These are phyloP conservation scores for Nitzschia putrida DNA, from an alignment of 108 stramenopile genomes.

Conservation along the genomic window DNA sequence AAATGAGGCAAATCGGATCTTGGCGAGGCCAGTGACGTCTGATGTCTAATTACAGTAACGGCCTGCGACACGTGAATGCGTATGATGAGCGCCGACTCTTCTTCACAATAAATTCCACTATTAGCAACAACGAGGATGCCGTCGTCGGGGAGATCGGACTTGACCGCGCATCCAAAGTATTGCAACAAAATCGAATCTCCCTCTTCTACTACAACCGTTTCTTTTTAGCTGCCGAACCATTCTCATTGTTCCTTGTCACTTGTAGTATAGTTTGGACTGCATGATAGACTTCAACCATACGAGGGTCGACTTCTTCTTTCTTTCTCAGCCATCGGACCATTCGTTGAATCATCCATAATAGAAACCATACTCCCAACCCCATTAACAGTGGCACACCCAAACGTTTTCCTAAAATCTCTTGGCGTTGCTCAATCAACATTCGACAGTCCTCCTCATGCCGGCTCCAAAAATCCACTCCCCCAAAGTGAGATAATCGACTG, in stretches of 20 bases:
- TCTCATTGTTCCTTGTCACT: not conserved
- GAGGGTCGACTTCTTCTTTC: slow-evolving; percentile 40
- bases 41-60: no score
- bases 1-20: no score
- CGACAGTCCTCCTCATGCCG: slow-evolving; percentile 64
- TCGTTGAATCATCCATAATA: slow-evolving; percentile 30
- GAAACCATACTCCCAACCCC: slow-evolving; percentile 21
- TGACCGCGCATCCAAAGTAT: no score
- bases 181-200: no score
- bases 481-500: slow-evolving; percentile 48
- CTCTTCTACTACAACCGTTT: no score
- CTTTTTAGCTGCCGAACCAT: no score
- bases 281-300: slow-evolving; percentile 59
- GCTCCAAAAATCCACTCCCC: slow-evolving; percentile 47
- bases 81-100: no score
- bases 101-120: no score
- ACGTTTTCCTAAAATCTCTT: slow-evolving; percentile 49
- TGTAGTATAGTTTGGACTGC: slow-evolving; percentile 50
- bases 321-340: slow-evolving; percentile 30
- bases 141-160: no score
- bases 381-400: slow-evolving; percentile 48
- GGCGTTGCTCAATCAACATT: slow-evolving; percentile 48
- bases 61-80: no score
- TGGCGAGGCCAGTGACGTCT: no score
- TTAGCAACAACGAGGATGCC: no score